Conservation (phyloP, 1,284 basidiomycete genomes). For the Pseudozyma sp. region DNA sequence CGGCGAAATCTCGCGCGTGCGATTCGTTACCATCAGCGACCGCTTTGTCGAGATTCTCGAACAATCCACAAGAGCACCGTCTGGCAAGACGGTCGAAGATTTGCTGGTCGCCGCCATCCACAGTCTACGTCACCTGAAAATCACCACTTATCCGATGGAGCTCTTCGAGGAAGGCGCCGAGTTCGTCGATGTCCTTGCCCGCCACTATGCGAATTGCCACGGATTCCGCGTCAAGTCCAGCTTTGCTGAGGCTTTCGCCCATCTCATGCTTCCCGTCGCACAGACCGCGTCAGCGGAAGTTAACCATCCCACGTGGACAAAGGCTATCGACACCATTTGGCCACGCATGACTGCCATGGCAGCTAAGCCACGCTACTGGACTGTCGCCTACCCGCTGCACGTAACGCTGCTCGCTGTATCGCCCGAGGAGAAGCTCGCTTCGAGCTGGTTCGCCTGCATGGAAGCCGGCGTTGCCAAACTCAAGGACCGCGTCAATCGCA, state of each 20-base stretch:
- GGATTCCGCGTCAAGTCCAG: conserved; percentile 84
- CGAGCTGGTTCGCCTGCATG: conserved; percentile 77
- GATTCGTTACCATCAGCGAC: conserved; percentile 61
- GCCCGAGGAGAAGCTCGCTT: conserved; percentile 84
- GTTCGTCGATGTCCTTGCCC: conserved; percentile 84
- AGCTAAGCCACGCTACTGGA: conserved; percentile 90
- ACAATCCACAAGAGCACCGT: conserved; percentile 49
- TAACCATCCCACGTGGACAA: conserved; percentile 93
- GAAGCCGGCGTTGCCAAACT: conserved; percentile 76
- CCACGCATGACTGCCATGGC: conserved; percentile 88
- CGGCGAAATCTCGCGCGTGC: conserved; percentile 59
- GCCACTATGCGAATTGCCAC: conserved; percentile 85
- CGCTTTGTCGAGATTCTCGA: conserved; percentile 63
- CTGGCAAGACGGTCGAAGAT: conserved; percentile 59
- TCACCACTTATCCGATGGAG: conserved; percentile 83
- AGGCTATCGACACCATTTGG: conserved; percentile 86
- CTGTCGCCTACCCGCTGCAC: conserved; percentile 84
- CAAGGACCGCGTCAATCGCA: conserved; percentile 85
- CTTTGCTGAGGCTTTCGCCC: conserved; percentile 84
- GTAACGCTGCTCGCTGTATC: conserved; percentile 87
- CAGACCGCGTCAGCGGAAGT: conserved; percentile 94
- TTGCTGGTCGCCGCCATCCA: conserved; percentile 61
- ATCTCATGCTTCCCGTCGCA: conserved; percentile 86
- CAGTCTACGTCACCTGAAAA: conserved; percentile 61
- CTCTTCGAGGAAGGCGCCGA: conserved; percentile 93